Percentiles rank a stretch among this genome's conserved stretches.
Evolutionary conservation across 345 rosid species (phyloP).

Genomic region (Mercurialis annua): DNA sequence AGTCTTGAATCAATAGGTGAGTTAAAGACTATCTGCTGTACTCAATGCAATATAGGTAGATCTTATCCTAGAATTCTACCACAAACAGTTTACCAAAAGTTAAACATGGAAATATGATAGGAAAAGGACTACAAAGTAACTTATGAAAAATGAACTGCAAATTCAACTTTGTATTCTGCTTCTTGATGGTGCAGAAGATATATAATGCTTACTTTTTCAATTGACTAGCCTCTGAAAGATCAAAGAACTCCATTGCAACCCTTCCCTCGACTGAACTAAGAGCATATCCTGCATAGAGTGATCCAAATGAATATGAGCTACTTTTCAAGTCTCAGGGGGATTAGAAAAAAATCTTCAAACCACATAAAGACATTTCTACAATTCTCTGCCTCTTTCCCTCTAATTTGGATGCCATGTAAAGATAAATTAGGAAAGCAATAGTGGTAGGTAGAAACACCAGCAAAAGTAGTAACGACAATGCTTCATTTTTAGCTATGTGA

Average conservation of each 20-base stretch:
- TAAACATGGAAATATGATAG: neutral
- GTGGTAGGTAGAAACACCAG: neutral
- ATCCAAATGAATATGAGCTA: slow-evolving; percentile 16
- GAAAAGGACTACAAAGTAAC: neutral
- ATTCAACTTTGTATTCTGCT: neutral
- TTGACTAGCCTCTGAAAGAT: slow-evolving; percentile 88
- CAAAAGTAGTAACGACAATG: neutral
- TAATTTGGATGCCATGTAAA: neutral
- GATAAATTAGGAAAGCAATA: neutral
- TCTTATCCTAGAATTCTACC: slow-evolving; percentile 5
- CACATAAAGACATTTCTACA: neutral
- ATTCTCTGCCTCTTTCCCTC: neutral
- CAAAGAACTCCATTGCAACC: slow-evolving; percentile 97
- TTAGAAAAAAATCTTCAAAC: neutral
- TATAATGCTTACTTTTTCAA: slow-evolving; percentile 68
- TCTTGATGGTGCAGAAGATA: neutral
- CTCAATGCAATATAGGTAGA: neutral
- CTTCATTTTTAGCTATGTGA: neutral
- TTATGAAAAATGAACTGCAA: neutral
- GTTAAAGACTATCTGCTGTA: neutral
- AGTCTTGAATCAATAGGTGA: neutral
- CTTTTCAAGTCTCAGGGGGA: neutral
- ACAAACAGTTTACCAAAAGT: neutral
- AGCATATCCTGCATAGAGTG: slow-evolving; percentile 76
- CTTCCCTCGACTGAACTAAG: slow-evolving; percentile 97